Conservation (phyloP, 768 basidiomycete species). For the Boletus vermiculosoides region DNA sequence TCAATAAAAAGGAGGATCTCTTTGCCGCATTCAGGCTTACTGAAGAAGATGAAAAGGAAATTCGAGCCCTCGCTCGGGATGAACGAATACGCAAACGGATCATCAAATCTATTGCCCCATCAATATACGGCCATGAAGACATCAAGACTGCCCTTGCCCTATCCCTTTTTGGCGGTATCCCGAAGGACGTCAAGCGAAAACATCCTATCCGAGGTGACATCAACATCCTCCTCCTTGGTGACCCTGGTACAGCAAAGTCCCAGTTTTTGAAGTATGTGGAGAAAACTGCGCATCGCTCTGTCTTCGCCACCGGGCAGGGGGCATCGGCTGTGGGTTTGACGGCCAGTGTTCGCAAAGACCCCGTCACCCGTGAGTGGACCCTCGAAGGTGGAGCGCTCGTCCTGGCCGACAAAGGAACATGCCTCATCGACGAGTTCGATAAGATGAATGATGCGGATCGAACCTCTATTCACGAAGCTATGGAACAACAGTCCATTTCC, state of each 20-base stretch:
- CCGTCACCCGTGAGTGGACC: conserved; percentile 97
- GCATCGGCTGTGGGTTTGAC: conserved; percentile 98
- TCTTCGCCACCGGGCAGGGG: conserved; percentile 98
- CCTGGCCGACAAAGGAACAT: conserved; percentile 97
- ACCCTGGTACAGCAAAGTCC: conserved; percentile 98
- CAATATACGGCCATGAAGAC: conserved; percentile 98
- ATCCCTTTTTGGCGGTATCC: conserved; percentile 89
- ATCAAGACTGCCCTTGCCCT: conserved; percentile 98
- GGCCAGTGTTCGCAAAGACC: conserved; percentile 98
- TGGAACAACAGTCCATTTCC: conserved; percentile 99
- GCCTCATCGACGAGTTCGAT: conserved; percentile 98
- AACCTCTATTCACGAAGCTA: conserved; percentile 98
- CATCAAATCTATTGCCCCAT: conserved; percentile 97
- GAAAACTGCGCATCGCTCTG: conserved; percentile 96
- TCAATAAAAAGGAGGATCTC: conserved; percentile 98
- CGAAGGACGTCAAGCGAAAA: conserved; percentile 97
- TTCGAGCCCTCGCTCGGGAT: conserved; percentile 82
- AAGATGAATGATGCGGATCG: conserved; percentile 99
- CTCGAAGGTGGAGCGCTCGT: conserved; percentile 97
- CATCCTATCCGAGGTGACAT: conserved; percentile 97
- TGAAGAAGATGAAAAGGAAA: conserved; percentile 94
- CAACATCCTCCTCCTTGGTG: conserved; percentile 92
- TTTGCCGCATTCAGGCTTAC: conserved; percentile 98
- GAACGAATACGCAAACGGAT: conserved; percentile 96
- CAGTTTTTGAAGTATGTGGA: conserved; percentile 99